Evolutionary conservation across 805 yeast genomes (phyloP).

Genomic region (Kuraishia ogatae): DNA sequence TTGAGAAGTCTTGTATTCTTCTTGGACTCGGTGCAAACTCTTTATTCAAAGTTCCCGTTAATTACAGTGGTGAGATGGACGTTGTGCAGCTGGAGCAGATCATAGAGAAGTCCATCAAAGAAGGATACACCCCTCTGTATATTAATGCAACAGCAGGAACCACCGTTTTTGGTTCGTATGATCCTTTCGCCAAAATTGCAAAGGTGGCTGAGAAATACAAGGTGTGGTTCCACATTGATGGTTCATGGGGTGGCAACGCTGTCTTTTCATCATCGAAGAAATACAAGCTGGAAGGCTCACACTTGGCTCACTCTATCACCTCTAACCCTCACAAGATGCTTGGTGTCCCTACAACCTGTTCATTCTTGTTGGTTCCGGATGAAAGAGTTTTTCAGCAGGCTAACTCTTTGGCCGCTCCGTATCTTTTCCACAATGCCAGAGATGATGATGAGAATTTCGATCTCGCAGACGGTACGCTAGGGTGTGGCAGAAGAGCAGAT

Average conservation of each 20-base stretch:
- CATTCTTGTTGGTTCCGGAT: constrained; percentile 68
- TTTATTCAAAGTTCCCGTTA: constrained; percentile 57
- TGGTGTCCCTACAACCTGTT: constrained; percentile 76
- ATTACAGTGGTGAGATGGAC: constrained; percentile 48
- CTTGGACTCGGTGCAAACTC: constrained; percentile 59
- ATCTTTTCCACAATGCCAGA: constrained; percentile 57
- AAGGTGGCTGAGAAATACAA: constrained; percentile 41
- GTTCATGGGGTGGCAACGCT: constrained; percentile 88
- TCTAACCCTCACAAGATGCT: constrained; percentile 82
- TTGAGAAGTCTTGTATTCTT: constrained; percentile 73
- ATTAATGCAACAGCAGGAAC: constrained; percentile 85
- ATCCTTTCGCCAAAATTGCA: constrained; percentile 51
- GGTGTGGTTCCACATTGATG: constrained; percentile 82
- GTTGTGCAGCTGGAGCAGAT: constrained; percentile 33
- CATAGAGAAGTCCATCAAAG: constrained; percentile 30
- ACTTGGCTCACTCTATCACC: constrained; percentile 68
- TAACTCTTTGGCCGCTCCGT: constrained; percentile 73
- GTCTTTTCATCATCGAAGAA: constrained; percentile 47
- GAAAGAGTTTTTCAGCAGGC: constrained; percentile 57
- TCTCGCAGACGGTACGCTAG: constrained; percentile 86
- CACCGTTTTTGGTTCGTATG: constrained; percentile 81
- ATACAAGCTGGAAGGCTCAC: constrained; percentile 45
- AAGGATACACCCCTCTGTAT: constrained; percentile 68
- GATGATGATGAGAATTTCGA: constrained; percentile 53
- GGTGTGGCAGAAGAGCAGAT: constrained; percentile 84